Base-by-base conservation (phyloP, 1,139 yeast species). In the Arxiozyma telluris region DNA sequence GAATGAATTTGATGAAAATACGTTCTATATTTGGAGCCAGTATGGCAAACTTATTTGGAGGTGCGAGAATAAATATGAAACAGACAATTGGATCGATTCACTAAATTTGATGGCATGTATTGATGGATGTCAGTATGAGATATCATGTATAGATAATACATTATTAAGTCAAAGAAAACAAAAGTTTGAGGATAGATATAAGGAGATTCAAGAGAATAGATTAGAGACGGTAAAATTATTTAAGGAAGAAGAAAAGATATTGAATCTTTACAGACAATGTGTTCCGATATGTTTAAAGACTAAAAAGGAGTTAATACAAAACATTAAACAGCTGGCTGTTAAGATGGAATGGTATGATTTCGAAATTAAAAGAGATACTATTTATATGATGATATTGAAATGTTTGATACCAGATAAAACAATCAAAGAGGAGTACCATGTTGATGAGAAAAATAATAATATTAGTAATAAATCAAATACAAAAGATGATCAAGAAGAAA, bases 31-130 rank as follows among this genome's bases (percentile, higher is more conserved):
- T 27, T 65, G 50, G 60, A 73, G 74, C n/a, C 66, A 69, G 12
- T 69, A 69, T 47, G 69, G 73, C 34, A 73, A 69, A 34, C 53
- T 53, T 30, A 55, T 58, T 17, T 65, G 67, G 62, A 60, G 56
- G 47, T 64, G 68, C 49, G 53, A 55, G n/a, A 67, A 67, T 27
- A 49, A 55, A 11, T 59, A 64, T 30, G 85, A 80, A 49, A 69
- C 77, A 66, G 64, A 68, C 20, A 77, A 77, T 39, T 83, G 89
- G 89, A 73, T 82, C 50, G 71, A 72, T 45, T 69, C 78, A 17
- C 79, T 83, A 59, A 83, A 83, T 59, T 74, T 76, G 58, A 71
- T 81, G 15, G 78, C 84, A 1, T 76, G 85, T 0, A 67, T 80
- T 50, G 76, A 76, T 47, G 73, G 78, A 3, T 74, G 80, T 57